Conservation (phyloP, 140 eudicot species). For the Anethum foeniculum region DNA sequence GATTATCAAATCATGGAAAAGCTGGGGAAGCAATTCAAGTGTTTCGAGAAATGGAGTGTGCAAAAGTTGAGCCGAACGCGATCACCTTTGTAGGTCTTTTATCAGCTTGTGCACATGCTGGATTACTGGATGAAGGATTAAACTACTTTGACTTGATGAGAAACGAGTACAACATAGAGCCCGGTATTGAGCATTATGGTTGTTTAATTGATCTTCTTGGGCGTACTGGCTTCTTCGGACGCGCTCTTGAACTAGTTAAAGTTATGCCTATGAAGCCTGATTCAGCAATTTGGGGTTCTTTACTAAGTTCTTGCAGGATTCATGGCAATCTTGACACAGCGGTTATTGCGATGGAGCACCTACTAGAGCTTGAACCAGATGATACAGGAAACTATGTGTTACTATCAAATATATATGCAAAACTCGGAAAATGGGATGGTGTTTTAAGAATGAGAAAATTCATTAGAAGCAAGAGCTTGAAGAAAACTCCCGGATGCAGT, state of each 20-base stretch:
- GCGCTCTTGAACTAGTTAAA: constrained; percentile 25
- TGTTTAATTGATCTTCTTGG: constrained; percentile 46
- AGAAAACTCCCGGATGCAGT: constrained; percentile 42
- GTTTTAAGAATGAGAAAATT: constrained; percentile 32
- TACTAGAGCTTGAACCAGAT: constrained; percentile 42
- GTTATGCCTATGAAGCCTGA: constrained; percentile 44
- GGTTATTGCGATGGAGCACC: constrained; percentile 34
- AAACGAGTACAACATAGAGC: constrained; percentile 27
- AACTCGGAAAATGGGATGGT: constrained; percentile 37
- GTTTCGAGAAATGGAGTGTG: constrained; percentile 35
- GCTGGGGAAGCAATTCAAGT: constrained; percentile 31
- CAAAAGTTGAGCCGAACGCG: constrained; percentile 30
- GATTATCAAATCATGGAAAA: constrained; percentile 35
- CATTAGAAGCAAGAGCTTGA: constrained; percentile 27
- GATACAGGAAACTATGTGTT: constrained; percentile 36
- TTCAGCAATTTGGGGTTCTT: constrained; percentile 42
- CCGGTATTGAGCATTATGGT: constrained; percentile 38
- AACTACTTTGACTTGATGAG: constrained; percentile 35
- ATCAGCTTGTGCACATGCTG: constrained; percentile 41
- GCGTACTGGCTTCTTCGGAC: constrained; percentile 27
- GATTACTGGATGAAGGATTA: constrained; percentile 31
- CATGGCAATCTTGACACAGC: constrained; percentile 35
- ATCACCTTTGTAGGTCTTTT: constrained; percentile 47
- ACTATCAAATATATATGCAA: constrained; percentile 44
- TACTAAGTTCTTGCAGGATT: constrained; percentile 38